These are phyloP conservation scores for Lotmaria passim DNA, from an alignment of 208 protist genomes.

Conservation along the genomic window DNA sequence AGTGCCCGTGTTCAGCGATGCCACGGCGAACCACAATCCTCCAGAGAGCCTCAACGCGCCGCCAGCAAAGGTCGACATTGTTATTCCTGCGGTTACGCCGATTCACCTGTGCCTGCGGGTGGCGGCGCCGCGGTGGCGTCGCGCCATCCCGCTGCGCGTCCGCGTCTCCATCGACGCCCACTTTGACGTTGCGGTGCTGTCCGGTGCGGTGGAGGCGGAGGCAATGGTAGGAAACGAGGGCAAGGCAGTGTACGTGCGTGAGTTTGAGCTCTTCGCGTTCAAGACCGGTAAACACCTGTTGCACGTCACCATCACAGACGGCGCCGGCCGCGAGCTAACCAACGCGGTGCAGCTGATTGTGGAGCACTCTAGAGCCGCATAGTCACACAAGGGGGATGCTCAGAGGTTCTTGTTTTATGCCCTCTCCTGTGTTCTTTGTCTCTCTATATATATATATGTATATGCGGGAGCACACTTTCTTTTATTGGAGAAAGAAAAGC, in stretches of 20 bases:
- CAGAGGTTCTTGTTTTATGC: too few relatives aligned
- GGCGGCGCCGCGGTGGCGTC: slow-evolving; percentile 59
- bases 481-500: too few relatives aligned
- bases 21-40: not conserved
- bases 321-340: slow-evolving; percentile 57
- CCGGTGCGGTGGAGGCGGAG: slow-evolving; percentile 58
- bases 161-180: slow-evolving; percentile 61
- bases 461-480: too few relatives aligned
- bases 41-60: not conserved
- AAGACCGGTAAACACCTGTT: slow-evolving; percentile 78
- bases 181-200: slow-evolving; percentile 72
- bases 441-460: too few relatives aligned
- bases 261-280: slow-evolving; percentile 78
- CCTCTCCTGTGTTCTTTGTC: too few relatives aligned
- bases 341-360: slow-evolving; percentile 63
- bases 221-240: slow-evolving; percentile 57
- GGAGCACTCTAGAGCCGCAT: slow-evolving; percentile 25
- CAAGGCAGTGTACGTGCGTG: slow-evolving; percentile 44
- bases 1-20: slow-evolving; percentile 1
- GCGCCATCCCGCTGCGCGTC: slow-evolving; percentile 64
- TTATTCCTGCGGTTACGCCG: slow-evolving; percentile 66
- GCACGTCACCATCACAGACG: slow-evolving; percentile 63
- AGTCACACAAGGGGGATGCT: too few relatives aligned
- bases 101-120: slow-evolving; percentile 54
- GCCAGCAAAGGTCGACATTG: slow-evolving; percentile 22